Evolutionary conservation across 768 basidiomycete genomes (phyloP), one percentile per base, ranked within the genome.

Genomic region (Gloeophyllum trabeum): DNA sequence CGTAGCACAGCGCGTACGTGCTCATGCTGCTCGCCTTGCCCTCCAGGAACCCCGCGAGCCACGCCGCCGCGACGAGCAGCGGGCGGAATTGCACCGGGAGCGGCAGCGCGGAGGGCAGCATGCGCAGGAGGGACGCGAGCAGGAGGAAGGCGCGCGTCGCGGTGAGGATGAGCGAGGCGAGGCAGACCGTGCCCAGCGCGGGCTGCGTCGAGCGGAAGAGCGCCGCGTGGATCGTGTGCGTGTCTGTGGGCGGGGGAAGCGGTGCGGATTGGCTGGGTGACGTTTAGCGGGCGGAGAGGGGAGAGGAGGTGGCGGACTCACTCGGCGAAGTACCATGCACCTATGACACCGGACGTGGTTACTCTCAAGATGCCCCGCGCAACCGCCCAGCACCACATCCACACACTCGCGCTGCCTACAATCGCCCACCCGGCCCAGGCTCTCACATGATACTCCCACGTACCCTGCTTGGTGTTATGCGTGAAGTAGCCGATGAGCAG

Each of bases 301-400:
- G 20, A 6, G 36, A 21, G 10, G 28, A 7, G 7, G 7, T 10
- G n/a, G 22, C 21, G n/a, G 0, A 56, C 76, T 53, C 51, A 80
- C 73, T 76, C 67, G 24, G 73, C 57, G 61, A 89, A 94, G 56
- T 94, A 96, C 92, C 92, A 97, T 35, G 82, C 79, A 2, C 90
- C 92, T 24, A 97, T 75, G 3, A 92, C 86, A 23, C 81, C 82
- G 0, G 89, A 81, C 43, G 79, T 76, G 2, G 79, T 75, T 42
- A n/a, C n/a, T n/a, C n/a, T n/a, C n/a, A n/a, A n/a, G n/a, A n/a
- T n/a, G n/a, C 91, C 91, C 30, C 90, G 70, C 16, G 85, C 77
- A 4, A 96, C 81, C 6, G 71, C n/a, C 74, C 81, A 80, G 16
- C 72, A 79, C 81, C 81, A 83, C n/a, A 80, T 57, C 77, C 80